Conservation (phyloP, 1,139 yeast genomes). For the Candida tropicalis region DNA sequence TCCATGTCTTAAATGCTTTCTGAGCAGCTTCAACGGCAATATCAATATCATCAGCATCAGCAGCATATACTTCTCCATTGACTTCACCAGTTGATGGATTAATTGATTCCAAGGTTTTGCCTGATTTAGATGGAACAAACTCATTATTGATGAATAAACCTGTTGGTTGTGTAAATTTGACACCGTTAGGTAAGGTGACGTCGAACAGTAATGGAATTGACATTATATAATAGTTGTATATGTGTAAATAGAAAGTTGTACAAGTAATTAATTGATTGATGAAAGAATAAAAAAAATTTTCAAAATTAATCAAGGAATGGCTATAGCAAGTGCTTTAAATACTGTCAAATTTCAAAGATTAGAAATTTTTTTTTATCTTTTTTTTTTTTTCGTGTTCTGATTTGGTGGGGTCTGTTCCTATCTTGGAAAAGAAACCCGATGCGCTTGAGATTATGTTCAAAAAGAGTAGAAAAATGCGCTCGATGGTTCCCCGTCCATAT, state of each 20-base stretch:
- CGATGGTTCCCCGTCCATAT: too few species aligned
- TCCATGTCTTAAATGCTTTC: slow-evolving; percentile 63
- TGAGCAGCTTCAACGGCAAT: slow-evolving; percentile 75
- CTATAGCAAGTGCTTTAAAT: neutral
- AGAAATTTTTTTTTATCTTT: neutral
- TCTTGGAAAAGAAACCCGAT: neutral
- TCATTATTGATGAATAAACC: slow-evolving; percentile 85
- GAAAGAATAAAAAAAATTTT: neutral
- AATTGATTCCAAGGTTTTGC: slow-evolving; percentile 62
- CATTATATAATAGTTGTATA: slow-evolving; percentile 7
- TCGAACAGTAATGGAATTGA: slow-evolving; percentile 39
- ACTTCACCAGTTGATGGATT: slow-evolving; percentile 71
- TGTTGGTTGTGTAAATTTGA: slow-evolving; percentile 61
- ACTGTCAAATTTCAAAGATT: neutral
- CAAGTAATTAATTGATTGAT: neutral
- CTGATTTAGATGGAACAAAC: slow-evolving; percentile 63
- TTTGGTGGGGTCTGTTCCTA: neutral
- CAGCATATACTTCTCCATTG: slow-evolving; percentile 68
- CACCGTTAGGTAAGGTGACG: slow-evolving; percentile 59
- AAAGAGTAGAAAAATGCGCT: neutral
- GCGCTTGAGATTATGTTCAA: neutral
- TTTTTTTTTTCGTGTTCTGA: neutral
- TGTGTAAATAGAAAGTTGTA: neutral
- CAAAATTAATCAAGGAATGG: neutral
- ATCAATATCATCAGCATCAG: slow-evolving; percentile 70